These are phyloP conservation scores for Pezicula radicicola DNA, from an alignment of 2,329 filamentous ascomycete genomes.

Conservation along the genomic window DNA sequence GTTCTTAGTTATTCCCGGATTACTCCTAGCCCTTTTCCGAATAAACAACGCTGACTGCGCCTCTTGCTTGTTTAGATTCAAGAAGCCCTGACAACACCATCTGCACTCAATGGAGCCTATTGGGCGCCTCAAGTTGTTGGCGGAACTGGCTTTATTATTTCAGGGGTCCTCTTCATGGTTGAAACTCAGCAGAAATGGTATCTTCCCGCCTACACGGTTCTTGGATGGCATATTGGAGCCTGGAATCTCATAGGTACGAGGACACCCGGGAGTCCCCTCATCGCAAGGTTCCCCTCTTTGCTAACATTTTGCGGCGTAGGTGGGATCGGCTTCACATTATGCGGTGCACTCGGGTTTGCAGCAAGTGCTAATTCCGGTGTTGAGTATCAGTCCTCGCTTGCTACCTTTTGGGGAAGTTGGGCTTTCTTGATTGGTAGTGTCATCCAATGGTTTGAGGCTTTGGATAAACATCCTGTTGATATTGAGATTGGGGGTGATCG, in stretches of 20 bases:
- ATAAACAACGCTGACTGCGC: too few relatives aligned
- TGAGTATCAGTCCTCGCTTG: slow-evolving; percentile 44
- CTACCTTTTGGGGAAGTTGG: slow-evolving; percentile 48
- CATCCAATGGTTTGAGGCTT: slow-evolving; percentile 46
- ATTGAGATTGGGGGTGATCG: slow-evolving; percentile 14
- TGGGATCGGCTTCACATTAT: slow-evolving; percentile 57
- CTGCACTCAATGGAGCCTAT: slow-evolving; percentile 51
- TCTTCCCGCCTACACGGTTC: slow-evolving; percentile 47
- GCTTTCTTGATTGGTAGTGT: slow-evolving; percentile 45
- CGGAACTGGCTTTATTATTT: slow-evolving; percentile 59
- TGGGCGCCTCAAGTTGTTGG: slow-evolving; percentile 63
- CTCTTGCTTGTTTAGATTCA: slow-evolving; percentile 33
- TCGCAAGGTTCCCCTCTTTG: neutral
- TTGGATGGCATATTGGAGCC: slow-evolving; percentile 66
- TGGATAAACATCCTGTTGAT: slow-evolving; percentile 44
- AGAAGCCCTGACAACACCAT: slow-evolving; percentile 40
- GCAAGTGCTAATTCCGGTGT: slow-evolving; percentile 33
- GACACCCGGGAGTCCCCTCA: neutral
- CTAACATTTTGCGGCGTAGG: slow-evolving; percentile 2
- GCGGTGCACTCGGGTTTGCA: slow-evolving; percentile 53
- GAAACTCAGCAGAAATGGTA: slow-evolving; percentile 66
- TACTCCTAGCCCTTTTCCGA: too few relatives aligned
- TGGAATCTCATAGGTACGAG: slow-evolving; percentile 62
- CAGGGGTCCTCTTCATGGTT: slow-evolving; percentile 57
- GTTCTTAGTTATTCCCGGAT: too few relatives aligned